Conservation (phyloP, 2,329 filamentous ascomycete species). For the Pseudocercospora fijiensis region DNA sequence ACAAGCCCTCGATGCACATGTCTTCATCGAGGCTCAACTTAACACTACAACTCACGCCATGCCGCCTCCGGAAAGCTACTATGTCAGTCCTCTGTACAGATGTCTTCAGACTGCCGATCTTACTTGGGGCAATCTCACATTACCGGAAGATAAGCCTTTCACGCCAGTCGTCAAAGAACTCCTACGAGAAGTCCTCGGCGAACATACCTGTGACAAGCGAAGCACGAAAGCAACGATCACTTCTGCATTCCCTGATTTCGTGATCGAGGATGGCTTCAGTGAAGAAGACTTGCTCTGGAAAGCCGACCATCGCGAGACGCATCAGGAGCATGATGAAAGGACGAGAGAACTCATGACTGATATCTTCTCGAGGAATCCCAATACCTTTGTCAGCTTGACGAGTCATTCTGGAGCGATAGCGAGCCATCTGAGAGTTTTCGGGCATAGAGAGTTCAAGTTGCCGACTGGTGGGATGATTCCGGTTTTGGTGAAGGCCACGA, state of each 20-base stretch:
- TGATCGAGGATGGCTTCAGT: conserved; percentile 61
- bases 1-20: conserved; percentile 59
- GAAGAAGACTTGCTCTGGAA: conserved; percentile 58
- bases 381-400: conserved; percentile 55
- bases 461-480: conserved; percentile 54
- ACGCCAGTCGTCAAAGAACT: conserved; percentile 61
- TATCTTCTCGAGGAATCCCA: conserved; percentile 51
- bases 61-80: conserved; percentile 63
- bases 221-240: conserved; percentile 56
- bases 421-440: conserved; percentile 49
- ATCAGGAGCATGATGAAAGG: conserved; percentile 25
- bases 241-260: conserved; percentile 53
- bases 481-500: conserved; percentile 48
- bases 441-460: conserved; percentile 50
- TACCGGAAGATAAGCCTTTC: conserved; percentile 56
- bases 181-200: conserved; percentile 64
- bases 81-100: conserved; percentile 62
- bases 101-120: conserved; percentile 63
- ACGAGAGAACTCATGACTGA: conserved; percentile 49
- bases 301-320: conserved; percentile 27
- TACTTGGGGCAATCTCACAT: conserved; percentile 57
- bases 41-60: conserved; percentile 44
- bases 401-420: conserved; percentile 60
- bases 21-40: conserved; percentile 60
- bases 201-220: conserved; percentile 68